Percentiles rank a stretch among this genome's conserved stretches.
phyloP scores from a whole-genome alignment of 176 grass and related monocot genomes.

The Aegilops tauschii region DNA sequence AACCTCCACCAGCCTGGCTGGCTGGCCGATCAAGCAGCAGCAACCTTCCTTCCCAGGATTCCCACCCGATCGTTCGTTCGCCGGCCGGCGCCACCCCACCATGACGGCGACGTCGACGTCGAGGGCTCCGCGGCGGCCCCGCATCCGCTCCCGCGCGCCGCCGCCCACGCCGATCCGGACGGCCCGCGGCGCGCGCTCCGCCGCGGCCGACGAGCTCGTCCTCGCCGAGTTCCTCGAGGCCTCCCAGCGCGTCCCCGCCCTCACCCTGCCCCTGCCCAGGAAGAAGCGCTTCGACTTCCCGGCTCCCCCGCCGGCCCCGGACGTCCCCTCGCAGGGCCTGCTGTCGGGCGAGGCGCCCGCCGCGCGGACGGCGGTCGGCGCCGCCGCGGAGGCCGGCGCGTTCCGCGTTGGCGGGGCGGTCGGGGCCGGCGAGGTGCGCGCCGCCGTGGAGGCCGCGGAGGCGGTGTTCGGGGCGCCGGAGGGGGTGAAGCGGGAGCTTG shows the following conservation, averaged over 20 bases:
- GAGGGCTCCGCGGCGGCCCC: slow-evolving; percentile 18
- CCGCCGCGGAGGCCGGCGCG: slow-evolving; percentile 35
- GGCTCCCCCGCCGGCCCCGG: background rate
- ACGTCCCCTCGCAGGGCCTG: background rate
- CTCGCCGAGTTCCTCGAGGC: slow-evolving; percentile 71
- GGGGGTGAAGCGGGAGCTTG: slow-evolving; percentile 39
- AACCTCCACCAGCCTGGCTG: slow-evolving; percentile 9
- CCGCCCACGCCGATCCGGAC: slow-evolving; percentile 75
- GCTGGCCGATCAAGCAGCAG: background rate
- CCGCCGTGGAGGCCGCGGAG: slow-evolving; percentile 30
- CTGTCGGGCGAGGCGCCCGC: background rate
- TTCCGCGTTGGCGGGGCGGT: slow-evolving; percentile 44
- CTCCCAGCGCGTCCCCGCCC: slow-evolving; percentile 59
- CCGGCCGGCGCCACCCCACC: background rate
- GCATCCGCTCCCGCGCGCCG: slow-evolving; percentile 37
- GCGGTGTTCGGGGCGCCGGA: slow-evolving; percentile 40
- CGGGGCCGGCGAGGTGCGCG: slow-evolving; percentile 25
- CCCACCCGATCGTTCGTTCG: background rate
- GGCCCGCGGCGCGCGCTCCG: slow-evolving; percentile 55
- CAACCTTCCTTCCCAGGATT: background rate
- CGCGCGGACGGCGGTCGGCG: background rate
- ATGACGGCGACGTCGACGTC: slow-evolving; percentile 58
- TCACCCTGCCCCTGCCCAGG: slow-evolving; percentile 28
- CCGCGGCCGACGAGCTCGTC: slow-evolving; percentile 59
- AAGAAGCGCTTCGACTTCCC: slow-evolving; percentile 48